Evolutionary conservation across 2,329 filamentous ascomycete species (phyloP), one percentile per base, ranked within the genome.

Genomic region (Aaosphaeria pasadenensis): DNA sequence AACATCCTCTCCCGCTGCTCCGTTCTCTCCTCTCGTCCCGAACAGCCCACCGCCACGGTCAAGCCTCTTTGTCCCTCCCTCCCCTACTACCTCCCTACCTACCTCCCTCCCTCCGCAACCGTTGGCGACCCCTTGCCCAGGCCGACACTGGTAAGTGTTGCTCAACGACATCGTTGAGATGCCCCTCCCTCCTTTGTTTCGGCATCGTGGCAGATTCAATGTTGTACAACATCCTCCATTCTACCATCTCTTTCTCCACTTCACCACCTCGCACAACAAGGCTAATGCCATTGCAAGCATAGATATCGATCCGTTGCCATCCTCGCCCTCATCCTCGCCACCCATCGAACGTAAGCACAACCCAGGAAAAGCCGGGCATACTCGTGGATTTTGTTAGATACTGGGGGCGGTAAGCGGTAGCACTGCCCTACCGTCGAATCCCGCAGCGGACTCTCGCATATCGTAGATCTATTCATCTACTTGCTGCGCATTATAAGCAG

Each of bases 191-290:
- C 60, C 62, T 61, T 64, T 63, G 66, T 64, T 61, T 58, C 58
- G 59, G 56, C 51, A 46, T 55, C 51, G 59, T 60, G 60, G 55
- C 57, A 60, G 57, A 54, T 53, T 43, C 60, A 60, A 64, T 63
- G 60, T 62, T 52, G 64, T 65, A 67, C 66, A 52, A 54, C 65
- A 64, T 50, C 11, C 50, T 57, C 55, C 63, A 54, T 59, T 51
- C 57, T 56, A 56, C 57, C 59, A 55, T 55, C 44, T 56, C 56
- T 60, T 58, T 58, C 61, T 63, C 61, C 17, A 24, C 17, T 24
- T 24, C 17, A 24, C 17, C 47, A 55, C 54, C 50, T 30, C 31
- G 31, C 51, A 52, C 53, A 50, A 49, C 55, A 49, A 56, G 51
- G 61, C 64, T 69, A 61, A 69, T 60, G 51, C 47, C 42, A 47